phyloP scores from a whole-genome alignment of 371 early-diverging fungal species.

The Entomophthora muscae region DNA sequence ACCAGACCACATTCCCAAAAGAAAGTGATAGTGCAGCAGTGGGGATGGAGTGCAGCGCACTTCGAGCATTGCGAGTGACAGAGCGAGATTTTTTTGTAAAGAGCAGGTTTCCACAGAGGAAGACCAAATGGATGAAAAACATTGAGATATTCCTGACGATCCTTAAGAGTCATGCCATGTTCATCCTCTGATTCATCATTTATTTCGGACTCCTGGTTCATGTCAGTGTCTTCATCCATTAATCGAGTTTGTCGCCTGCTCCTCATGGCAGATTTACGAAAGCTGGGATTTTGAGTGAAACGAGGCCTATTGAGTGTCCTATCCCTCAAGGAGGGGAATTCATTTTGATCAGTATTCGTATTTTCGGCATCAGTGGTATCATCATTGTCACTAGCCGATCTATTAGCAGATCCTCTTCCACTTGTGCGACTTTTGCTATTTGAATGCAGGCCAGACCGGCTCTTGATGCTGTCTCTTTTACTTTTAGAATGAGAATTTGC shows the following conservation, averaged over 20 bases:
- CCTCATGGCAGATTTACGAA: neutral
- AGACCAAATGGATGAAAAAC: constrained; percentile 80
- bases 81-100: constrained; percentile 88
- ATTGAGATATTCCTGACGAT: constrained; percentile 52
- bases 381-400: neutral
- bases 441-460: neutral
- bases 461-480: neutral
- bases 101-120: constrained; percentile 91
- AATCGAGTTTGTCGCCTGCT: neutral
- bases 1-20: constrained; percentile 74
- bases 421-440: neutral
- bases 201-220: constrained; percentile 7
- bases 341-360: neutral
- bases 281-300: neutral
- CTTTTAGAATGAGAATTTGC: neutral
- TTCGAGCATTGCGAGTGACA: constrained; percentile 54
- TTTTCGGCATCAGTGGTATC: neutral
- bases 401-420: neutral
- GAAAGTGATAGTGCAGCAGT: constrained; percentile 37
- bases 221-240: constrained; percentile 6
- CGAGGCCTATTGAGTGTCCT: neutral
- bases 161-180: constrained; percentile 36
- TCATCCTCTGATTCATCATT: constrained; percentile 19
- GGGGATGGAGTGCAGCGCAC: constrained; percentile 62
- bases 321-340: neutral